These are phyloP conservation scores for Dactylorhiza incarnata DNA, from an alignment of 106 monocot genomes.

Conservation along the genomic window DNA sequence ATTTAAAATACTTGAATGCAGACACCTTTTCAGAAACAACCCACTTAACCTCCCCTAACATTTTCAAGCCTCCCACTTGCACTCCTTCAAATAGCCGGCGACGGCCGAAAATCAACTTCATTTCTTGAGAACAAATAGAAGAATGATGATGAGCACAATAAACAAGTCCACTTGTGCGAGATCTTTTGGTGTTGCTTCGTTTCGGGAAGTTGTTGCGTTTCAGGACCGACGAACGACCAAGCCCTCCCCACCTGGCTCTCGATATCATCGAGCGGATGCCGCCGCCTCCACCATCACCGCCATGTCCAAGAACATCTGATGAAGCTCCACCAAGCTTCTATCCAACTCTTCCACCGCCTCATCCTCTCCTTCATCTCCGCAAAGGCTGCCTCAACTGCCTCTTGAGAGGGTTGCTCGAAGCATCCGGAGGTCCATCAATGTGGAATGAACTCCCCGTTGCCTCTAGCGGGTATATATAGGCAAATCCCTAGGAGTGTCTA, in stretches of 20 bases:
- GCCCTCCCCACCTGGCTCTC: constrained; percentile 71
- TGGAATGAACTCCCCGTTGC: too few species aligned
- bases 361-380: constrained; percentile 58
- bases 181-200: constrained; percentile 44
- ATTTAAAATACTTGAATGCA: too few species aligned
- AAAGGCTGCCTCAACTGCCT: constrained; percentile 54
- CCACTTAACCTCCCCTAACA: too few species aligned
- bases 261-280: constrained; percentile 79
- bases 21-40: too few species aligned
- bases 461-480: too few species aligned
- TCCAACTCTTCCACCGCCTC: constrained; percentile 60
- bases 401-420: constrained; percentile 52
- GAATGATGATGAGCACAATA: constrained; percentile 32
- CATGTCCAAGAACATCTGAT: constrained; percentile 93
- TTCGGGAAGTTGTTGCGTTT: constrained; percentile 43
- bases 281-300: constrained; percentile 75
- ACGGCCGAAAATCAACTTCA: neutral
- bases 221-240: constrained; percentile 47
- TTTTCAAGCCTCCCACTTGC: too few species aligned
- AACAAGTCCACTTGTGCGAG: constrained; percentile 49
- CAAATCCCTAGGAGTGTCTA: too few species aligned
- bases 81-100: too few species aligned
- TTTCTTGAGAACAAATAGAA: constrained; percentile 40
- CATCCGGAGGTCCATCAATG: too few species aligned
- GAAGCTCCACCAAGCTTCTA: constrained; percentile 60